Base-by-base conservation (phyloP, 2,329 filamentous ascomycete genomes). In the Hymenotorrendiella dingleyae region DNA sequence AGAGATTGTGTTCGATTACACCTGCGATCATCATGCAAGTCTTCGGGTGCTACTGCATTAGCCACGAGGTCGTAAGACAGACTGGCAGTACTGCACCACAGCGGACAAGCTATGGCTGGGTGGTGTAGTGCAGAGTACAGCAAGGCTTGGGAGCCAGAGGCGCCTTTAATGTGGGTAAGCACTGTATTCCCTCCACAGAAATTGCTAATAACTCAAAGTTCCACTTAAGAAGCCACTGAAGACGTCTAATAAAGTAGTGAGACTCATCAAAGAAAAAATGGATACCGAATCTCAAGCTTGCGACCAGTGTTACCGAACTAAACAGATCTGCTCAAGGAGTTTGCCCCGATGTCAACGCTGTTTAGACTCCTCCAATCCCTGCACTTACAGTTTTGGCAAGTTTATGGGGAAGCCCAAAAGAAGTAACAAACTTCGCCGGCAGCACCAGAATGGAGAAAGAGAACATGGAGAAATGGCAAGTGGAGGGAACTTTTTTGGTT, bases 271-370 rank as follows among this genome's bases (percentile, higher is more conserved):
- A 24, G 14, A 37, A 24, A 32, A 33, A 26, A 40, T 40, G 38
- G 38, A 40, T 34, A 40, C 38, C 9, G 38, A 40, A 40, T 22
- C 38, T 14, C 38, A 40, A 40, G 40, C 40, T 35, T 42, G 40
- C 27, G 40, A 42, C 23, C 40, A 42, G 24, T 42, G 40, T 23
- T 42, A 36, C 33, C 30, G 40, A 9, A 42, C 40, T 7, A 42
- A 36, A 23, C 40, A 42, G 26, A 35, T 23, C 6, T 42, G 40
- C 17, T 42, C 40, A 14, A 42, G 36, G 20, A 36, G 24, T n/a
- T 24, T 36, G 26, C 32, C 30, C 11, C 28, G 33, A 23, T 42
- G 40, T 16, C 32, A 42, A 22, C 32, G 40, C 11, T 42, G 40
- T 29, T 6, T 36, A 14, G 33, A 42, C 20, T 19, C 19, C n/a